Evolutionary conservation across 1,284 basidiomycete species (phyloP), one percentile per base, ranked within the genome.

Genomic region (Moniliophthora roreri): DNA sequence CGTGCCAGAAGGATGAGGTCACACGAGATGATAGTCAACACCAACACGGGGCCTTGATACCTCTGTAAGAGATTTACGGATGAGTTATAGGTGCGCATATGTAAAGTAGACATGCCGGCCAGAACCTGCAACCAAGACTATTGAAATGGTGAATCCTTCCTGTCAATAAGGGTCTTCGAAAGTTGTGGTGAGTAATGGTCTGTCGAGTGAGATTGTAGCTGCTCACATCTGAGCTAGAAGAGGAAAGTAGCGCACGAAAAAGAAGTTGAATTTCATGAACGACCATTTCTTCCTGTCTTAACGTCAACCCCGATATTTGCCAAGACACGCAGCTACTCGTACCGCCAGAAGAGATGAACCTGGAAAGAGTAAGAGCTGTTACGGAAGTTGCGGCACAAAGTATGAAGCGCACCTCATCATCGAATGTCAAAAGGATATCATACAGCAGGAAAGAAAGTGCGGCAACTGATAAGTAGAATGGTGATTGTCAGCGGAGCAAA

Each of bases 261-360:
- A 48, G 36, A 48, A 53, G 42, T 48, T 42, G 52, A 53, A 18
- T 35, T 53, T 53, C 52, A 53, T 53, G 26, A 48, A 36, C 9
- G 52, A 34, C 52, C 52, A 53, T 20, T 46, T 28, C 11, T 46
- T 24, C 32, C 50, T 52, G 41, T n/a, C 15, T 18, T 15, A 34
- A 10, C 15, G 24, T 16, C 28, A 13, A 7, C 23, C 3, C 9
- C 24, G 11, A 34, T 13, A 23, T 21, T 21, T 15, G 2, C 16
- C 6, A 32, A 23, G 26, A 10, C 45, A 15, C 11, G 15, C 11
- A 24, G 15, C 18, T 15, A 35, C 6, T 18, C 50, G 2, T 37
- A 48, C 52, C 24, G 45, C 52, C 52, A 53, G 37, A 53, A 41
- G 16, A 53, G 9, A 1, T 48, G 24, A 28, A 53, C 45, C 52